Evolutionary conservation across 2,329 filamentous ascomycete species (phyloP).

Genomic region (Penicillium sclerotigenum): DNA sequence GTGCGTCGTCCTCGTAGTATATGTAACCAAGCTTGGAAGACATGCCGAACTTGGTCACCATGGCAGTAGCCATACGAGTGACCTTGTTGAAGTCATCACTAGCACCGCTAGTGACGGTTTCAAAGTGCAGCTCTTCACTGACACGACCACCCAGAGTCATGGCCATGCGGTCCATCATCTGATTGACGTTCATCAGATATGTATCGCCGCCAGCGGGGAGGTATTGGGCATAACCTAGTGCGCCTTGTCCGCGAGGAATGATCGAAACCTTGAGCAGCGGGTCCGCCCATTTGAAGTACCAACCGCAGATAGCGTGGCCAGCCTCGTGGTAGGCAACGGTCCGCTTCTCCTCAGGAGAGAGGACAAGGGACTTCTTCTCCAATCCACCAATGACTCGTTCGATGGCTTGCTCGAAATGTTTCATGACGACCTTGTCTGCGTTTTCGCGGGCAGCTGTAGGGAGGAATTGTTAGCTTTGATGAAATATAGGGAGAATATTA

Average conservation of each 20-base stretch:
- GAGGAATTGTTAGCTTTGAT: slow-evolving; percentile 39
- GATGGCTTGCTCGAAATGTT: slow-evolving; percentile 94
- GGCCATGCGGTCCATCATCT: slow-evolving; percentile 98
- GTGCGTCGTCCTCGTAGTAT: slow-evolving; percentile 74
- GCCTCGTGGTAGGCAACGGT: slow-evolving; percentile 98
- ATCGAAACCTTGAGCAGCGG: slow-evolving; percentile 97
- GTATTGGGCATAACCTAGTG: slow-evolving; percentile 94
- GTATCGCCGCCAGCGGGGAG: slow-evolving; percentile 79
- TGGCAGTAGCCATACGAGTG: slow-evolving; percentile 88
- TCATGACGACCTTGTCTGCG: slow-evolving; percentile 77
- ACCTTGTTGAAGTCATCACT: slow-evolving; percentile 99
- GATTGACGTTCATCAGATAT: slow-evolving; percentile 91
- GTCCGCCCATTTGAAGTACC: slow-evolving; percentile 96
- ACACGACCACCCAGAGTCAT: slow-evolving; percentile 97
- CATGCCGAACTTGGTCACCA: slow-evolving; percentile 99
- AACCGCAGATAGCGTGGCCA: slow-evolving; percentile 95
- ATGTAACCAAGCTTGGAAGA: slow-evolving; percentile 88
- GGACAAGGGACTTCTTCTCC: slow-evolving; percentile 94
- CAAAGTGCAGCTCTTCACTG: slow-evolving; percentile 93
- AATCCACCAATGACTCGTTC: slow-evolving; percentile 95
- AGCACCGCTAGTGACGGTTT: slow-evolving; percentile 90
- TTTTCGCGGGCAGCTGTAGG: slow-evolving; percentile 72
- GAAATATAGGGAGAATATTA: background rate
- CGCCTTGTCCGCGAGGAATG: slow-evolving; percentile 90
- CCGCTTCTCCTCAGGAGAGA: slow-evolving; percentile 89